phyloP scores from a whole-genome alignment of 2,329 filamentous ascomycete genomes.

The Blumeria graminis region DNA sequence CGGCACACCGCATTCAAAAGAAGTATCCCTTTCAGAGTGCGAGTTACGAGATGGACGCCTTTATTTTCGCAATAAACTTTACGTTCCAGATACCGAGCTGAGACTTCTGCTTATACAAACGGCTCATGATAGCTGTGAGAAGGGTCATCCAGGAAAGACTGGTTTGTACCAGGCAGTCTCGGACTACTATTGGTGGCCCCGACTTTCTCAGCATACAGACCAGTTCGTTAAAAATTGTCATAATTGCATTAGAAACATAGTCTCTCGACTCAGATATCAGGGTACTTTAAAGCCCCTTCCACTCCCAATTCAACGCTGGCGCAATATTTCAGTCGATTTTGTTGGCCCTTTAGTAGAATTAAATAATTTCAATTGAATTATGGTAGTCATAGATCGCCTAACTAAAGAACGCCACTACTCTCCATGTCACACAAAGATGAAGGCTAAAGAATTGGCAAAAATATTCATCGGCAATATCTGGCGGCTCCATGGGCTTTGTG shows the following conservation, averaged over 20 bases:
- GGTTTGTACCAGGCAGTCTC: neutral
- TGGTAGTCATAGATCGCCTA: too few species aligned
- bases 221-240: neutral
- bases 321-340: neutral
- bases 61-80: neutral
- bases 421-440: too few species aligned
- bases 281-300: neutral
- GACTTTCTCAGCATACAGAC: neutral
- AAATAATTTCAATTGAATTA: neutral
- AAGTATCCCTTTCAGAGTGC: neutral
- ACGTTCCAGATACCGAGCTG: neutral
- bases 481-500: too few species aligned
- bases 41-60: neutral
- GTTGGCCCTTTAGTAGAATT: neutral
- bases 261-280: neutral
- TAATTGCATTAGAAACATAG: neutral
- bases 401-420: too few species aligned
- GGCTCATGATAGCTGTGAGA: neutral
- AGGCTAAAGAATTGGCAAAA: too few species aligned
- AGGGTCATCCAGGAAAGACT: neutral
- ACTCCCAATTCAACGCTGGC: neutral
- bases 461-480: too few species aligned
- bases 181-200: neutral
- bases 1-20: neutral
- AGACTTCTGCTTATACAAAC: neutral